A percentile compares a stretch with the other conserved stretches of the same genome.
phyloP scores from a whole-genome alignment of 2,329 filamentous ascomycete species.

The Phoma sp. region DNA sequence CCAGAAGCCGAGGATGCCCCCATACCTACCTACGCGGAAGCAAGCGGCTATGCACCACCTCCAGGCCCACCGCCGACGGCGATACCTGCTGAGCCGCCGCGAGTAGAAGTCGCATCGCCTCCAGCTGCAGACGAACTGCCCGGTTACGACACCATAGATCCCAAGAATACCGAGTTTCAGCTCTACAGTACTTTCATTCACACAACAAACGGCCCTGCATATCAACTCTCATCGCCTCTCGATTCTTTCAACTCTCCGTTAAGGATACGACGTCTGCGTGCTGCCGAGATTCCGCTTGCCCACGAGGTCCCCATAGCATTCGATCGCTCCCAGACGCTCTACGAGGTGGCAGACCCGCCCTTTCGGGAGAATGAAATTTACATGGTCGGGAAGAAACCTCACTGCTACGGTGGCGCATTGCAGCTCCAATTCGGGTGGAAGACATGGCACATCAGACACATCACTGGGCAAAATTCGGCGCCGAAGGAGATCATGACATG shows the following conservation, averaged over 20 bases:
- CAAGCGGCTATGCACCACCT: conserved; percentile 11
- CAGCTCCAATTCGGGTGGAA: conserved; percentile 18
- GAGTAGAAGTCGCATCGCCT: background rate
- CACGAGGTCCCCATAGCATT: conserved; percentile 18
- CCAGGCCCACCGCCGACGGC: conserved; percentile 7
- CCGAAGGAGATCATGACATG: conserved; percentile 21
- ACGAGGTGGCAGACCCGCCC: conserved; percentile 27
- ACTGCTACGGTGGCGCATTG: conserved; percentile 21
- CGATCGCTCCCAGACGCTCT: conserved; percentile 20
- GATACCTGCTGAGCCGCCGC: background rate
- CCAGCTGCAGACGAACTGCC: conserved; percentile 18
- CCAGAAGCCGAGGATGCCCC: conserved; percentile 8
- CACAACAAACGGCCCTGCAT: conserved; percentile 21
- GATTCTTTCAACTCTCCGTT: conserved; percentile 20
- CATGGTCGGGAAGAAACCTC: conserved; percentile 20
- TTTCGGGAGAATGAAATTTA: conserved; percentile 24
- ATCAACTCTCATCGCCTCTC: conserved; percentile 26
- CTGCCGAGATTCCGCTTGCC: conserved; percentile 20
- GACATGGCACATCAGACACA: conserved; percentile 23
- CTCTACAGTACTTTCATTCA: conserved; percentile 30
- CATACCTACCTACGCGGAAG: conserved; percentile 17
- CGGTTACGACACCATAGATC: conserved; percentile 24
- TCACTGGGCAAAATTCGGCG: conserved; percentile 12
- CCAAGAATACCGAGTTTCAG: conserved; percentile 22
- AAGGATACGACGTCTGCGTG: conserved; percentile 25